Percentiles rank a stretch among this genome's conserved stretches.
These are phyloP conservation scores for Strobilomyces dryophilus DNA, from an alignment of 768 basidiomycete genomes.

Conservation along the genomic window DNA sequence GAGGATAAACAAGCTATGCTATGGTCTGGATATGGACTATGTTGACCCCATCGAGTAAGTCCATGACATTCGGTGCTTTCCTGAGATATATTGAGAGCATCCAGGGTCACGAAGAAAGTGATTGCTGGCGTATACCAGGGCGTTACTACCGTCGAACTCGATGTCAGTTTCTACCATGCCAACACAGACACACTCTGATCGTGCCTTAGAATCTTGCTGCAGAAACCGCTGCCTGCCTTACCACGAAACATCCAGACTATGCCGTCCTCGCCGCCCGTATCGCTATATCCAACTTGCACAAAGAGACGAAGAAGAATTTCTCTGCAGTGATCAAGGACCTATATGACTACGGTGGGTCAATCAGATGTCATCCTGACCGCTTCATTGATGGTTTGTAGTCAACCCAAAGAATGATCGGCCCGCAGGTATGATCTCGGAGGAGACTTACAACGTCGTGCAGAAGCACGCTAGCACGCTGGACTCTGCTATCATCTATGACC, in stretches of 20 bases:
- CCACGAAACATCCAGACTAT: slow-evolving; percentile 96
- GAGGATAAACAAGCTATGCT: slow-evolving; percentile 86
- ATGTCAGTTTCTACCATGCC: slow-evolving; percentile 50
- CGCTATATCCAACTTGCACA: slow-evolving; percentile 97
- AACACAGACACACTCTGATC: slow-evolving; percentile 3
- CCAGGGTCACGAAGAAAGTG: slow-evolving; percentile 86
- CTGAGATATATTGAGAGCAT: slow-evolving; percentile 4
- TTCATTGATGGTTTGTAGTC: slow-evolving; percentile 40
- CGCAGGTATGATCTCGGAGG: slow-evolving; percentile 88
- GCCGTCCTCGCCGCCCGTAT: slow-evolving; percentile 98
- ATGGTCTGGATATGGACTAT: slow-evolving; percentile 89
- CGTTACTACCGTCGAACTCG: slow-evolving; percentile 95
- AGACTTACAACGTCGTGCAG: slow-evolving; percentile 78
- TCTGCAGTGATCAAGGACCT: slow-evolving; percentile 89
- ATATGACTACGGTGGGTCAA: slow-evolving; percentile 73
- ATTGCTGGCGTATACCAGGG: slow-evolving; percentile 91
- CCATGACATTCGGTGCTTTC: background rate
- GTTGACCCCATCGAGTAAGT: slow-evolving; percentile 84
- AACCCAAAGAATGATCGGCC: slow-evolving; percentile 91
- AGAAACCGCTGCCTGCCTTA: slow-evolving; percentile 95
- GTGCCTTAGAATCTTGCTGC: slow-evolving; percentile 80
- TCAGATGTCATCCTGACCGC: background rate
- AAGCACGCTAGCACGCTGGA: slow-evolving; percentile 80
- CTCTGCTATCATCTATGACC: slow-evolving; percentile 95
- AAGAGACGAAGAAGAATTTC: slow-evolving; percentile 98